Conservation (phyloP, 106 monocot genomes). For the Acorus calamus region DNA sequence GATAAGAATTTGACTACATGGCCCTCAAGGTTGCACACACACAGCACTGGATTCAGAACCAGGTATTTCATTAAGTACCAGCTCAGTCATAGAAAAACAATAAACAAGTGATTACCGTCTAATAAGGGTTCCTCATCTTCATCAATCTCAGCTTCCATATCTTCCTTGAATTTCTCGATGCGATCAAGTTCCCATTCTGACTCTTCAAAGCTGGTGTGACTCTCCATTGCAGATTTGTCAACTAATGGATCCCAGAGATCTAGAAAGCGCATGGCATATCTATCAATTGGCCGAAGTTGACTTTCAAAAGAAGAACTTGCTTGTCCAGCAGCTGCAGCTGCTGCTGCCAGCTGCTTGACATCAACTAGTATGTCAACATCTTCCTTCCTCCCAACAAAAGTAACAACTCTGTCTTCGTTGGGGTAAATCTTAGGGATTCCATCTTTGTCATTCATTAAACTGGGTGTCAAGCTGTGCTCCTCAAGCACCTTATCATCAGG, state of each 20-base stretch:
- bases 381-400: conserved; percentile 46
- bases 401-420: conserved; percentile 50
- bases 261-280: conserved; percentile 97
- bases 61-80: too few species aligned
- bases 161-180: conserved; percentile 88
- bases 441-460: conserved; percentile 12
- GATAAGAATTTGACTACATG: too few species aligned
- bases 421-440: conserved; percentile 4
- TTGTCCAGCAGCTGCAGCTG: conserved; percentile 88
- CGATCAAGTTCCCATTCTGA: conserved; percentile 95
- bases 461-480: conserved; percentile 25
- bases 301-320: conserved; percentile 96
- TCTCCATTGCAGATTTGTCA: conserved; percentile 58
- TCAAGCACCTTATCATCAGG: conserved; percentile 34
- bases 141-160: conserved; percentile 96
- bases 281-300: conserved; percentile 90
- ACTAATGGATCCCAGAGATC: conserved; percentile 95
- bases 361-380: conserved; percentile 97
- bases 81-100: too few species aligned
- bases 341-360: conserved; percentile 95
- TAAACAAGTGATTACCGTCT: conserved; percentile 65
- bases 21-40: too few species aligned
- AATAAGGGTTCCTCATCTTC: conserved; percentile 94
- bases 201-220: conserved; percentile 42
- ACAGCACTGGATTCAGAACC: too few species aligned